Evolutionary conservation across 495 filamentous ascomycete genomes (phyloP).

Genomic region (Penicillium paradoxum): DNA sequence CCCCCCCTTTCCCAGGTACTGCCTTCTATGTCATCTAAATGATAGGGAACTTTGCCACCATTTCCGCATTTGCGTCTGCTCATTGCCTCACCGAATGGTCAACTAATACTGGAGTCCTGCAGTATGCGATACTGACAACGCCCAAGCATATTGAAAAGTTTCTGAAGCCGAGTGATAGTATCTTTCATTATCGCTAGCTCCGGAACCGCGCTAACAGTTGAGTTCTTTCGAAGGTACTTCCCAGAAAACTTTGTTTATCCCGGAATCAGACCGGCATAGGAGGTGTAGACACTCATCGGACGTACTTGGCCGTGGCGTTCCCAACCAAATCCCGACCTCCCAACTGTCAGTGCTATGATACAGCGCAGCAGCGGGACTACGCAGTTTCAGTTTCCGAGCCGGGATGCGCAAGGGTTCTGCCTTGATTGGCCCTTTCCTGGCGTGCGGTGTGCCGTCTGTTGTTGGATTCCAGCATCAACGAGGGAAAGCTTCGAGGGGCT

Average conservation of each 20-base stretch:
- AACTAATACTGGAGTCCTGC: not conserved
- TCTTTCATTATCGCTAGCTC: too few relatives aligned
- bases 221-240: too few relatives aligned
- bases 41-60: too few relatives aligned
- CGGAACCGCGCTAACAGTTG: too few relatives aligned
- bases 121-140: too few relatives aligned
- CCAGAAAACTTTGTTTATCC: not conserved
- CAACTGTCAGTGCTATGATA: not conserved
- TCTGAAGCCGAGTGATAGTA: too few relatives aligned
- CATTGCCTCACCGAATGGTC: too few relatives aligned
- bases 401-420: not conserved
- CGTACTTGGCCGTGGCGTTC: not conserved
- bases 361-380: not conserved
- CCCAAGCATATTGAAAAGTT: not conserved
- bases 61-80: too few relatives aligned
- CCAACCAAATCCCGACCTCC: not conserved
- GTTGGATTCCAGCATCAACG: not conserved
- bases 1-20: too few relatives aligned
- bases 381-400: not conserved
- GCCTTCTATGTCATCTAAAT: too few relatives aligned
- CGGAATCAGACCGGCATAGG: too few relatives aligned
- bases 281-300: not conserved
- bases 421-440: not conserved
- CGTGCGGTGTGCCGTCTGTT: not conserved
- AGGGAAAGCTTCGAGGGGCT: not conserved